Conservation (phyloP, 371 early-diverging fungal genomes). For the Mucor mucedo region DNA sequence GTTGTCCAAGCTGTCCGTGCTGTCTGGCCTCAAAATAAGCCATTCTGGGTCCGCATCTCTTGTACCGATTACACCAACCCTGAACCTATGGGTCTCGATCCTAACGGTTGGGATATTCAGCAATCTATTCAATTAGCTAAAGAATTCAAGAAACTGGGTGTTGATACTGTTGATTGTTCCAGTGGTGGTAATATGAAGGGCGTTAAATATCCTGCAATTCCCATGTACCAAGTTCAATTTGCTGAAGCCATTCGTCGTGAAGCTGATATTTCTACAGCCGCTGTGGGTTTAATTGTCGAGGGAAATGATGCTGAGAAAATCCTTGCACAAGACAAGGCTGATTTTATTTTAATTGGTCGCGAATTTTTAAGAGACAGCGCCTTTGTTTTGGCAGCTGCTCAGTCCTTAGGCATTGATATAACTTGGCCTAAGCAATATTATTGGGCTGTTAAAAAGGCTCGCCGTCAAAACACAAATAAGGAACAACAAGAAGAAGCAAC, state of each 20-base stretch:
- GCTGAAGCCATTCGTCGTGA: constrained; percentile 57
- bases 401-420: constrained; percentile 18
- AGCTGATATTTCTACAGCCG: constrained; percentile 64
- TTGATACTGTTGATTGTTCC: constrained; percentile 78
- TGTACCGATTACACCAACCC: constrained; percentile 64
- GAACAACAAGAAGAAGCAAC: background rate
- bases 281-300: constrained; percentile 79
- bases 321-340: constrained; percentile 68
- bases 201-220: constrained; percentile 57
- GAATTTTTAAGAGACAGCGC: constrained; percentile 78
- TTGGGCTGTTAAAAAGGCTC: constrained; percentile 30
- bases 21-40: constrained; percentile 80
- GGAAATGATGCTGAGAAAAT: constrained; percentile 73
- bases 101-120: constrained; percentile 66
- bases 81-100: constrained; percentile 36
- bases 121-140: constrained; percentile 68
- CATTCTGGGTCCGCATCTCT: constrained; percentile 82
- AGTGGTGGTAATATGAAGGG: constrained; percentile 62
- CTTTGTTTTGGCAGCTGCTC: constrained; percentile 42
- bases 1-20: constrained; percentile 64
- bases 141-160: constrained; percentile 62
- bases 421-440: constrained; percentile 23
- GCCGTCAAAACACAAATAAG: constrained; percentile 18
- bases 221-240: constrained; percentile 76
- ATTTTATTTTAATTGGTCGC: constrained; percentile 76